A percentile compares a stretch with the other conserved stretches of the same genome.
These are phyloP conservation scores for Diaporthe sp. DNA, from an alignment of 2,329 filamentous ascomycete species.

Conservation along the genomic window DNA sequence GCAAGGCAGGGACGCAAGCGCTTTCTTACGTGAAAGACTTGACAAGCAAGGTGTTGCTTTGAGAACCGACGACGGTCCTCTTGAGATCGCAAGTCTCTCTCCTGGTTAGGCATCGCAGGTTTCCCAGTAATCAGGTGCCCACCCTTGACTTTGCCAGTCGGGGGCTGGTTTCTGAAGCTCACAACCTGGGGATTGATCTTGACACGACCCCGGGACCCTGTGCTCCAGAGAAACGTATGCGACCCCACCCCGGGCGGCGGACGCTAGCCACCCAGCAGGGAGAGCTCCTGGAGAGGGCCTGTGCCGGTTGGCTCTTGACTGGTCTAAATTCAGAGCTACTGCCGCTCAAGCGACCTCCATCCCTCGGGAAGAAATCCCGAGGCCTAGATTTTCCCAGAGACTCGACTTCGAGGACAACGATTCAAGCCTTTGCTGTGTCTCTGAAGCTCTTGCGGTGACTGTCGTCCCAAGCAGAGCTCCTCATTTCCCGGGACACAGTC, in stretches of 20 bases:
- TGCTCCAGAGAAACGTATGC: constrained; percentile 20
- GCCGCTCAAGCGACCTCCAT: constrained; percentile 31
- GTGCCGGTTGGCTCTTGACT: constrained; percentile 27
- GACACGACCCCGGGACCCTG: not conserved
- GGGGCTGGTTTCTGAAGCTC: constrained; percentile 11
- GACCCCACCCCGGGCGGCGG: constrained; percentile 16
- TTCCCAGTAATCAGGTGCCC: not conserved
- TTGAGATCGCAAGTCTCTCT: not conserved
- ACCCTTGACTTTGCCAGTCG: not conserved
- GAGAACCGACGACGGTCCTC: not conserved
- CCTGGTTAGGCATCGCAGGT: not conserved
- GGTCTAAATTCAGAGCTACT: constrained; percentile 33
- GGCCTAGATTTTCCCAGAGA: constrained; percentile 32
- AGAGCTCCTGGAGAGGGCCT: constrained; percentile 17
- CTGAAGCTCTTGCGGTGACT: constrained; percentile 7
- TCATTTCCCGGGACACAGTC: constrained; percentile 30
- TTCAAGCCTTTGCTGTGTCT: constrained; percentile 18
- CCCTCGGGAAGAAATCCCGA: constrained; percentile 29
- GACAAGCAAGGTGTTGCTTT: no score
- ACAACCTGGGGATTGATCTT: constrained; percentile 12
- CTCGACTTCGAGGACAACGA: constrained; percentile 8
- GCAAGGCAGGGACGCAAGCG: not conserved
- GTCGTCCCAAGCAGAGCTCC: constrained; percentile 13
- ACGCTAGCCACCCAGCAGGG: constrained; percentile 21
- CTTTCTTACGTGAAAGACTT: constrained; percentile 17